Conservation (phyloP, 106 monocot genomes). For the Xerophyta viscosa region DNA sequence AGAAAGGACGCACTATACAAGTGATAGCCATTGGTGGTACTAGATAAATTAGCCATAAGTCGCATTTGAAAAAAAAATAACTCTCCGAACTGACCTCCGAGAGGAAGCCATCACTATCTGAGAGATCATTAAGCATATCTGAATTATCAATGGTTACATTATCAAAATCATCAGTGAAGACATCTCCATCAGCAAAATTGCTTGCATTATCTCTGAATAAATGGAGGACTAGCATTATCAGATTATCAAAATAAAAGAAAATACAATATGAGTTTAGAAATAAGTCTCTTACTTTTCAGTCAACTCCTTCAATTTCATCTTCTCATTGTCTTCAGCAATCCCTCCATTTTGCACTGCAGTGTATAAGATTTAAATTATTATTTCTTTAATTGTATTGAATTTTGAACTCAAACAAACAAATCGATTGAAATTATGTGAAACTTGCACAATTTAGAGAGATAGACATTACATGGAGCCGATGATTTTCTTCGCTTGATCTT, state of each 20-base stretch:
- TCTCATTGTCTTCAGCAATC: neutral
- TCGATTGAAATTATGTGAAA: neutral
- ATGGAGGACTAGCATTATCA: neutral
- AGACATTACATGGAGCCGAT: conserved; percentile 10
- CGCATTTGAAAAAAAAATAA: neutral
- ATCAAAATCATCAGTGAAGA: conserved; percentile 22
- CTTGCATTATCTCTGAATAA: conserved; percentile 17
- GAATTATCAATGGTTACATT: conserved; percentile 17
- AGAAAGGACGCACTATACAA: too few relatives aligned
- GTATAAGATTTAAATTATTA: neutral
- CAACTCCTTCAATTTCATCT: neutral
- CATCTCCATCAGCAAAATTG: conserved; percentile 3
- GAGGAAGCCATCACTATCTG: conserved; percentile 61
- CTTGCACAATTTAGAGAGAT: neutral
- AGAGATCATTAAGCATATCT: conserved; percentile 27
- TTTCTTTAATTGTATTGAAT: neutral
- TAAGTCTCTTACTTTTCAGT: conserved; percentile 8
- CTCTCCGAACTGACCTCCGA: conserved; percentile 33
- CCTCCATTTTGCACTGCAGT: neutral
- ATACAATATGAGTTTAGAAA: neutral
- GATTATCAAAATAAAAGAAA: neutral
- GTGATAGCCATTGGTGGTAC: too few relatives aligned
- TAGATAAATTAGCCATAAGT: too few relatives aligned
- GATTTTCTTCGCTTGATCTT: conserved; percentile 16
- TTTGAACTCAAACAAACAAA: neutral